Evolutionary conservation across 2,329 filamentous ascomycete species (phyloP).

Genomic region (Camillea tinctor): DNA sequence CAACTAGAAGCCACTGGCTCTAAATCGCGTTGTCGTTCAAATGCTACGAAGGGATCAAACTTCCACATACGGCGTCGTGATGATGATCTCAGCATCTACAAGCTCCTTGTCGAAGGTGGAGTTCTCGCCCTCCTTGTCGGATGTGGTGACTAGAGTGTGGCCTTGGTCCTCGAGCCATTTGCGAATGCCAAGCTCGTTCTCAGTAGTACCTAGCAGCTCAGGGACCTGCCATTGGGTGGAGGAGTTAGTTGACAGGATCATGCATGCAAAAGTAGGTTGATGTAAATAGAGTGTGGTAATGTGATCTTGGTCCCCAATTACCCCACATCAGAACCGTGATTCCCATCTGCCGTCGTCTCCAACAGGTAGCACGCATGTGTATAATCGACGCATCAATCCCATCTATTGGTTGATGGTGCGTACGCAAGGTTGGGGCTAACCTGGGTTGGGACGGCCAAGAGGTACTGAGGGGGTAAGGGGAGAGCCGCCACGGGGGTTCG

Average conservation of each 20-base stretch:
- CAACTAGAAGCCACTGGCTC: not conserved
- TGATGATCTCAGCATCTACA: constrained; percentile 96
- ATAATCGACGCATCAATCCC: constrained; percentile 1
- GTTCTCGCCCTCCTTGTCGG: constrained; percentile 92
- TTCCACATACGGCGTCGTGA: constrained; percentile 81
- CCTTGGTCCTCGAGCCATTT: constrained; percentile 98
- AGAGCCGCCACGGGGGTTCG: not conserved
- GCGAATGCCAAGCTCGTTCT: constrained; percentile 96
- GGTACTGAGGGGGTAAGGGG: not conserved
- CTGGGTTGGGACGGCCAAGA: constrained; percentile 1
- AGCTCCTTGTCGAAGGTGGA: constrained; percentile 95
- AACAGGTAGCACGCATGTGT: constrained; percentile 14
- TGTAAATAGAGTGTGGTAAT: constrained; percentile 14
- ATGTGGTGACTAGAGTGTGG: constrained; percentile 95
- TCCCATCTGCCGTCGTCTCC: constrained; percentile 9
- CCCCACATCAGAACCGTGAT: constrained; percentile 18
- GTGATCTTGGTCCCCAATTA: constrained; percentile 16
- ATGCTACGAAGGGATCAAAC: constrained; percentile 8
- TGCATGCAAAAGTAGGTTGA: constrained; percentile 3
- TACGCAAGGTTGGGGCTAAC: constrained; percentile 2
- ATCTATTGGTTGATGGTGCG: constrained; percentile 11
- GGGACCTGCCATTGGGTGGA: constrained; percentile 55
- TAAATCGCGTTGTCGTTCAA: not conserved
- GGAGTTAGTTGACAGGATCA: constrained; percentile 18
- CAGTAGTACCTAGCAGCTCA: constrained; percentile 85